Conservation (phyloP, 495 filamentous ascomycete genomes). For the Lasiosphaeriaceae sp. region DNA sequence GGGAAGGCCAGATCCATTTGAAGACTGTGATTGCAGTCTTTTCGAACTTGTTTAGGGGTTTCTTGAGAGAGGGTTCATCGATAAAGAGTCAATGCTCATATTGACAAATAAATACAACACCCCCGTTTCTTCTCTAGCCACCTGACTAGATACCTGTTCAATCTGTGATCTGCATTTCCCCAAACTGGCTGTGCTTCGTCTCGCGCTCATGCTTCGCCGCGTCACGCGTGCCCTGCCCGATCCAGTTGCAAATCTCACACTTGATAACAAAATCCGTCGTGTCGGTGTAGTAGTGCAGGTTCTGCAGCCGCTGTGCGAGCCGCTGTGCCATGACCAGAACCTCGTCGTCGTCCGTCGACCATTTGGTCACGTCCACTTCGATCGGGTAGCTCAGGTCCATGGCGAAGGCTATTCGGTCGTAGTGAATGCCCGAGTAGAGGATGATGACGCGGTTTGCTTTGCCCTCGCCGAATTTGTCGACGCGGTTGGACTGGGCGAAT, state of each 20-base stretch:
- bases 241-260: slow-evolving; percentile 70
- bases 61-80: too few relatives aligned
- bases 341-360: slow-evolving; percentile 61
- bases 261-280: slow-evolving; percentile 76
- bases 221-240: slow-evolving; percentile 63
- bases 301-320: slow-evolving; percentile 63
- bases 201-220: slow-evolving; percentile 29
- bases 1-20: too few relatives aligned
- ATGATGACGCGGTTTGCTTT: slow-evolving; percentile 67
- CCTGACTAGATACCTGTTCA: not conserved
- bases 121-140: not conserved
- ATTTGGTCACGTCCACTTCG: slow-evolving; percentile 75
- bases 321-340: slow-evolving; percentile 66
- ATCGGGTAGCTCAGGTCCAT: slow-evolving; percentile 59
- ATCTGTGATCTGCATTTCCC: slow-evolving; percentile 31
- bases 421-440: slow-evolving; percentile 92
- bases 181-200: slow-evolving; percentile 29
- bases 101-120: too few relatives aligned
- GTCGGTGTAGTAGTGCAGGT: slow-evolving; percentile 85
- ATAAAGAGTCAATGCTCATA: too few relatives aligned
- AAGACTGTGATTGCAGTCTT: too few relatives aligned
- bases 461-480: slow-evolving; percentile 79
- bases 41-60: too few relatives aligned
- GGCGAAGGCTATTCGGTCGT: slow-evolving; percentile 81
- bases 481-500: slow-evolving; percentile 26